A percentile compares a stretch with the other conserved stretches of the same genome.
Conservation (phyloP, 2,329 filamentous ascomycete genomes). For the Lomentospora prolificans region DNA sequence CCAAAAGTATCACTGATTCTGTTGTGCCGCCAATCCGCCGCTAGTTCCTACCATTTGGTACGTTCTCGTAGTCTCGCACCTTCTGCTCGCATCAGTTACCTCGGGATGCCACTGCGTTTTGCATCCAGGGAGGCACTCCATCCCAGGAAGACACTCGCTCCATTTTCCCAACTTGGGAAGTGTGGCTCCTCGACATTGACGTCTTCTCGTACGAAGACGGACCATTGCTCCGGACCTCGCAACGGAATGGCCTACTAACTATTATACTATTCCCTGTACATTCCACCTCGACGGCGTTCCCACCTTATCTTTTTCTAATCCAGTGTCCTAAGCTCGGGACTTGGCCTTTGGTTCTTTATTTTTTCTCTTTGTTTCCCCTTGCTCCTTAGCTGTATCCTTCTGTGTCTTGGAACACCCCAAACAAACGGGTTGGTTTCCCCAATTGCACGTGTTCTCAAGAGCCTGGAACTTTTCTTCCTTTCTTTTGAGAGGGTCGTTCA, state of each 20-base stretch:
- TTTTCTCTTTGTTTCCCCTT: too few species aligned
- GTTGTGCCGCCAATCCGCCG: neutral
- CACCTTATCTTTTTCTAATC: neutral
- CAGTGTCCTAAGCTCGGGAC: neutral
- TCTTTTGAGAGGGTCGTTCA: slow-evolving; percentile 1
- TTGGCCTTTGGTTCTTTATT: neutral
- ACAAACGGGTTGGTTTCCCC: too few species aligned
- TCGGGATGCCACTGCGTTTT: neutral
- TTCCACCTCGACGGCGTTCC: neutral
- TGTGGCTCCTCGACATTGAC: neutral
- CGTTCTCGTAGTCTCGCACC: neutral
- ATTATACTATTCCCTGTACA: neutral
- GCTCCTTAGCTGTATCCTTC: too few species aligned
- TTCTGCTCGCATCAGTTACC: neutral
- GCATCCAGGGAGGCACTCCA: neutral
- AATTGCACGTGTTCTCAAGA: neutral
- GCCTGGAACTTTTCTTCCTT: neutral
- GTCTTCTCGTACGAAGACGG: neutral
- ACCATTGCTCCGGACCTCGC: neutral
- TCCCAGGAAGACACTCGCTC: neutral
- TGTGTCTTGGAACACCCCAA: too few species aligned
- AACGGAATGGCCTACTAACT: neutral
- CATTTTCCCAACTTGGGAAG: slow-evolving; percentile 5
- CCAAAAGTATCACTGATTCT: neutral
- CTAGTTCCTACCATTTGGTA: neutral